phyloP scores from a whole-genome alignment of 306 rosid species.

The Dryas octopetala region DNA sequence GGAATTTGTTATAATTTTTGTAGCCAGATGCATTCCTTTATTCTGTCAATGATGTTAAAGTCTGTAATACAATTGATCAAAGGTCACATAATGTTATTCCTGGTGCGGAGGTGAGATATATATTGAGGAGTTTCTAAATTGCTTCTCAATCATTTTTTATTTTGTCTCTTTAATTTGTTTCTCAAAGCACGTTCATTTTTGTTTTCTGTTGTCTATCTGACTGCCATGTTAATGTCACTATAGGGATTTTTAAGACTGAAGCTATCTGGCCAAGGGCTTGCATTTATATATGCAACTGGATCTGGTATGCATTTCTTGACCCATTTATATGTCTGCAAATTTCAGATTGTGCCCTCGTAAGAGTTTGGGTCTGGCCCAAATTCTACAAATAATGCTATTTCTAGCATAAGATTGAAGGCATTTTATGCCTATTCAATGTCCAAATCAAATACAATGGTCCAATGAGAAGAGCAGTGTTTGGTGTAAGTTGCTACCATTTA shows the following conservation, averaged over 20 bases:
- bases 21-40: slow-evolving; percentile 98
- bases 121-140: slow-evolving; percentile 4
- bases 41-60: slow-evolving; percentile 93
- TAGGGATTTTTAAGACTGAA: slow-evolving; percentile 94
- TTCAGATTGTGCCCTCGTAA: background rate
- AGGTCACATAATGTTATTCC: slow-evolving; percentile 77
- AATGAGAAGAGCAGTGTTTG: slow-evolving; percentile 87
- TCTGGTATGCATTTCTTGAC: slow-evolving; percentile 62
- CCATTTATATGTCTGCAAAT: background rate
- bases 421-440: slow-evolving; percentile 39
- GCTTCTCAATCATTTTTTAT: background rate
- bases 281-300: slow-evolving; percentile 87
- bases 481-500: slow-evolving; percentile 52
- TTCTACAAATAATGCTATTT: background rate
- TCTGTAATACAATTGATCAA: slow-evolving; percentile 70
- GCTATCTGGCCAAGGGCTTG: slow-evolving; percentile 97
- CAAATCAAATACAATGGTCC: slow-evolving; percentile 87
- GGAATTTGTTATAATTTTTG: slow-evolving; percentile 43
- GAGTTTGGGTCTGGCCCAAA: slow-evolving; percentile 1
- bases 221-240: slow-evolving; percentile 2
- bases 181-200: background rate
- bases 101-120: slow-evolving; percentile 73
- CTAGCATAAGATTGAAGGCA: slow-evolving; percentile 1
- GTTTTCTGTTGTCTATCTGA: slow-evolving; percentile 4
- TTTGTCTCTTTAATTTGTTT: background rate